A percentile compares a stretch with the other conserved stretches of the same genome.
Evolutionary conservation across 495 filamentous ascomycete genomes (phyloP).

Genomic region (Penicillium paxilli): DNA sequence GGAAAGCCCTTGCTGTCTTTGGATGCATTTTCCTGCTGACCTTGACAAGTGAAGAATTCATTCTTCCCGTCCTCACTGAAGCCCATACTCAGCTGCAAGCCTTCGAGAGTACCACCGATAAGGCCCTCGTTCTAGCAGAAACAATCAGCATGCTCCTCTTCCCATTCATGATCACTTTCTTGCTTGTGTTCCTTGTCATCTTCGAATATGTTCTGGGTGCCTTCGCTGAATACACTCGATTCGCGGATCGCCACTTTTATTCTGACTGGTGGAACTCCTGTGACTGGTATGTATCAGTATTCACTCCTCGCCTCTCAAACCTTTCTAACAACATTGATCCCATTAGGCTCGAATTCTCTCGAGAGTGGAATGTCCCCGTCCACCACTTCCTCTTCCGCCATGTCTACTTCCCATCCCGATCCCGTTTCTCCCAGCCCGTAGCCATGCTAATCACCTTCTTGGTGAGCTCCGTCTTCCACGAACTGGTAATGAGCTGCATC

Average conservation of each 20-base stretch:
- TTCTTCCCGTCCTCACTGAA: constrained; percentile 83
- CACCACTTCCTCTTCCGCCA: constrained; percentile 95
- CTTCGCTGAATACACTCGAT: constrained; percentile 90
- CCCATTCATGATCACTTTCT: constrained; percentile 95
- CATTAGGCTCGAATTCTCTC: constrained; percentile 84
- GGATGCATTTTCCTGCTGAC: constrained; percentile 96
- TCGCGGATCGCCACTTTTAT: constrained; percentile 95
- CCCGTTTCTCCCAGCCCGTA: constrained; percentile 70
- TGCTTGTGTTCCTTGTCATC: constrained; percentile 94
- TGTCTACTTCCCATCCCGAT: constrained; percentile 80
- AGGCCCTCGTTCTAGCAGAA: constrained; percentile 78
- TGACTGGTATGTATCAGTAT: constrained; percentile 43
- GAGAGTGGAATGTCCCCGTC: constrained; percentile 99
- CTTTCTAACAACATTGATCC: neutral
- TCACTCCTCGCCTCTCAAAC: neutral
- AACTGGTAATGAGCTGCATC: constrained; percentile 96
- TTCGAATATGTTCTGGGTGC: constrained; percentile 96
- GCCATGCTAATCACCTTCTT: constrained; percentile 93
- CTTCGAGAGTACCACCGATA: constrained; percentile 60
- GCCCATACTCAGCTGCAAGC: constrained; percentile 65
- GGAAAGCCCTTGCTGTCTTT: constrained; percentile 87
- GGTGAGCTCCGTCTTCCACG: constrained; percentile 84
- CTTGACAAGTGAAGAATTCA: constrained; percentile 91
- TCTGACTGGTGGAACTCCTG: constrained; percentile 88
- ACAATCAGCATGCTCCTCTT: constrained; percentile 93